Evolutionary conservation across 2,329 filamentous ascomycete genomes (phyloP), one percentile per base, ranked within the genome.

Genomic region (Phoma sp.): DNA sequence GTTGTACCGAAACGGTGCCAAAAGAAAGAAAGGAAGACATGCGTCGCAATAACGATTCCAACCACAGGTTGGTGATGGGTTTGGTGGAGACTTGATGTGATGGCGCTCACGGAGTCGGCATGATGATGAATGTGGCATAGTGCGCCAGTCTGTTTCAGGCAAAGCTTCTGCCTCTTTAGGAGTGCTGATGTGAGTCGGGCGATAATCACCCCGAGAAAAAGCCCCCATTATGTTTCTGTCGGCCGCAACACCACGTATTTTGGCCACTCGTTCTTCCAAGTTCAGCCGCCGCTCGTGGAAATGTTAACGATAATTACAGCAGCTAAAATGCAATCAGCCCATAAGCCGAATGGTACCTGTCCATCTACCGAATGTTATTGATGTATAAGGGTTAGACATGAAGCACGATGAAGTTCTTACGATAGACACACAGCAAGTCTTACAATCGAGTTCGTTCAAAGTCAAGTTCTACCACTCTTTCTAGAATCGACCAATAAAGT

Each of bases 131-230:
- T 25, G 17, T 22, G 43, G 33, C 44, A 44, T 41, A 35, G 40
- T 22, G 33, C 12, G 15, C 47, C 38, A 47, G 32, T 24, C 21
- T 4, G 7, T 31, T 38, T 38, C 8, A 6, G 33, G 43, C 2
- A 35, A 29, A 5, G 24, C 32, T 31, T 2, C 12, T 31, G 29
- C 29, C 29, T 31, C 4, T 31, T 31, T 31, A 31, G 29, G 29
- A 31, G 12, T 35, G 7, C 41, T 46, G 46, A 40, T 13, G 38
- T 48, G 17, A 57, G 43, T 36, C 54, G 54, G 54, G n/a, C 4
- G 4, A 17, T 48, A 22, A 19, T 44, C 43, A 29, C 2, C 4
- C 54, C 54, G 54, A 38, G 29, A 36, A 40, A 36, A 29, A 29
- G 24, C 40, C 3, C 35, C 35, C 31, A 27, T 31, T 12, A 27